phyloP scores from a whole-genome alignment of 2,329 filamentous ascomycete genomes.

The Botrytis medusae region DNA sequence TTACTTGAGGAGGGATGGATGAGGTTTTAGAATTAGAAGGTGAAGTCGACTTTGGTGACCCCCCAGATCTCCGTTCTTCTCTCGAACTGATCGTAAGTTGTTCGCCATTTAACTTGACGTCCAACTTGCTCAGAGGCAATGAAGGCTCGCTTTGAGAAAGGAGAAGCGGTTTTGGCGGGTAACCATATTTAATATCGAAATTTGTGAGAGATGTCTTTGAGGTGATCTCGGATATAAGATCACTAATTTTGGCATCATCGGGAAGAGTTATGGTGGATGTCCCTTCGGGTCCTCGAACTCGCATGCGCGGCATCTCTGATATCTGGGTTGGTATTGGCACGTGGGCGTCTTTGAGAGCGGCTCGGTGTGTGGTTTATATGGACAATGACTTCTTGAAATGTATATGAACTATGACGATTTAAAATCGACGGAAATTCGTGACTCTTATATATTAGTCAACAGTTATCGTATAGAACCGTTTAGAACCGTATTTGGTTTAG shows the following conservation, averaged over 20 bases:
- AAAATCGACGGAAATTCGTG: background rate
- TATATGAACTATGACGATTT: background rate
- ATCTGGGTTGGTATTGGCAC: constrained; percentile 14
- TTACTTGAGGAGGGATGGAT: background rate
- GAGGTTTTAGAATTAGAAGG: background rate
- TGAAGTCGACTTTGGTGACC: background rate
- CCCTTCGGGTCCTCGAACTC: constrained; percentile 73
- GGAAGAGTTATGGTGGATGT: constrained; percentile 68
- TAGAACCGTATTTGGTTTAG: background rate
- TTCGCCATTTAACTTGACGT: constrained; percentile 64
- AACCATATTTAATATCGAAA: constrained; percentile 82
- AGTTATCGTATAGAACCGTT: background rate
- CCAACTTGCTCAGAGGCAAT: constrained; percentile 54
- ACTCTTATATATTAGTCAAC: background rate
- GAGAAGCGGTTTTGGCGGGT: constrained; percentile 71
- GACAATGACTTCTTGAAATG: background rate
- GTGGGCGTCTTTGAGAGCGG: background rate
- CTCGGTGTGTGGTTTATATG: background rate
- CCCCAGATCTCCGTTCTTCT: background rate
- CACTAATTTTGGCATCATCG: constrained; percentile 63
- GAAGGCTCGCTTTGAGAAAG: constrained; percentile 49
- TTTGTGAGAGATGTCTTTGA: constrained; percentile 62
- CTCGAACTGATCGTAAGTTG: constrained; percentile 58
- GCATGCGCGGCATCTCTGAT: constrained; percentile 59
- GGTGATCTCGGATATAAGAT: constrained; percentile 61